These are phyloP conservation scores for Durusdinium trenchii DNA, from an alignment of 73 alveolate genomes.

Conservation along the genomic window DNA sequence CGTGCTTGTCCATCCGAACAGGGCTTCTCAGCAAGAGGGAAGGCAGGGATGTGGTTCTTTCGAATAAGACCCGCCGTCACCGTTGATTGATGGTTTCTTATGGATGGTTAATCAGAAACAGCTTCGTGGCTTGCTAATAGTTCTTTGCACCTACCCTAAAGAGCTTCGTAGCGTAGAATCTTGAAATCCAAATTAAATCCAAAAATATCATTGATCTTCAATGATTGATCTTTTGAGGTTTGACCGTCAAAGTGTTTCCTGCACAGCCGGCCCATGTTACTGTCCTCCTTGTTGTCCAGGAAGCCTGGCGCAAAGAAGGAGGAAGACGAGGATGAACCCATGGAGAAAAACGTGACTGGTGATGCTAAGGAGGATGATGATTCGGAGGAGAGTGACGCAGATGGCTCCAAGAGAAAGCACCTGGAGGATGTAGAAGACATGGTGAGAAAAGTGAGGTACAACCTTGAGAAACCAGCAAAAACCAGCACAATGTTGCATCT, in stretches of 20 bases:
- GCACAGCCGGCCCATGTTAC: too few species aligned
- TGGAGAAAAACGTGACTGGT: neutral
- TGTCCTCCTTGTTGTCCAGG: too few species aligned
- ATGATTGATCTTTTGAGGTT: neutral
- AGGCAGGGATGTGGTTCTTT: neutral
- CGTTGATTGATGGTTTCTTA: neutral
- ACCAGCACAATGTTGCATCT: neutral
- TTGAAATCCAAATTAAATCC: neutral
- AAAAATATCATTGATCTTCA: neutral
- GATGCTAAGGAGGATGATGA: neutral
- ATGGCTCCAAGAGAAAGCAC: neutral
- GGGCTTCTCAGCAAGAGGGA: neutral
- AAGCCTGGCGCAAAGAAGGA: neutral
- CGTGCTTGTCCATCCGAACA: neutral
- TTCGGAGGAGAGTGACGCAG: neutral
- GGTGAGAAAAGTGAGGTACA: conserved; percentile 10
- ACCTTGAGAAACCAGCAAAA: neutral
- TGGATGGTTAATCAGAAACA: neutral
- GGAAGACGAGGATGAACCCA: neutral
- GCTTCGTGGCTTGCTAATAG: neutral
- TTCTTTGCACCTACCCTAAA: neutral
- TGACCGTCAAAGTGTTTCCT: neutral
- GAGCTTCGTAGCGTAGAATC: neutral
- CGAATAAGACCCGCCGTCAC: neutral
- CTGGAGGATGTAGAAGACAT: neutral